Conservation (phyloP, 208 protist genomes). For the Acanthamoeba royreba region DNA sequence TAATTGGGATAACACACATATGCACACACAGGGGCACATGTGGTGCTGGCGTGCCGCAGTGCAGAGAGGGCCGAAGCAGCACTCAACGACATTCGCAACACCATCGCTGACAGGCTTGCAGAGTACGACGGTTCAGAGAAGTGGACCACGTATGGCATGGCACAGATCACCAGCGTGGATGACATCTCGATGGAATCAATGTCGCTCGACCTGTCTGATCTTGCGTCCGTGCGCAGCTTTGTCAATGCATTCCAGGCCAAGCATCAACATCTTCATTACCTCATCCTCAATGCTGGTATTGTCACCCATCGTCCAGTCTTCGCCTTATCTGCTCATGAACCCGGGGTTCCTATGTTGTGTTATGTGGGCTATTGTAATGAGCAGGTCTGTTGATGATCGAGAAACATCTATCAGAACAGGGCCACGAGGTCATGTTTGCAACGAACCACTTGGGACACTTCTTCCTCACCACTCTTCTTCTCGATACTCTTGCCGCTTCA, state of each 20-base stretch:
- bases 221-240: conserved; percentile 5
- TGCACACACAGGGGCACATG: not conserved
- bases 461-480: conserved; percentile 3
- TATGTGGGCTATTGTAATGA: not conserved
- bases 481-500: not conserved
- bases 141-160: not conserved
- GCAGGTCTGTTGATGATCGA: not conserved
- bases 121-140: not conserved
- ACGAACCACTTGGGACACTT: conserved; percentile 30
- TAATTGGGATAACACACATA: too few species aligned
- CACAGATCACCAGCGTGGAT: not conserved
- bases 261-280: not conserved
- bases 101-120: not conserved
- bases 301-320: not conserved
- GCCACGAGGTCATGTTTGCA: conserved; percentile 38
- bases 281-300: conserved; percentile 22
- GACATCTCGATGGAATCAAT: conserved; percentile 1
- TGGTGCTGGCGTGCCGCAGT: not conserved
- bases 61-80: not conserved
- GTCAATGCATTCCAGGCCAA: not conserved
- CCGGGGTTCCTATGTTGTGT: too few species aligned
- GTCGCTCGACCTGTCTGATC: conserved; percentile 11
- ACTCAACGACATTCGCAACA: not conserved
- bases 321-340: not conserved
- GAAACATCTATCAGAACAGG: not conserved